Percentiles rank a stretch among this genome's conserved stretches.
phyloP scores from a whole-genome alignment of 2,329 filamentous ascomycete species.

The Ceratocystis destructans region DNA sequence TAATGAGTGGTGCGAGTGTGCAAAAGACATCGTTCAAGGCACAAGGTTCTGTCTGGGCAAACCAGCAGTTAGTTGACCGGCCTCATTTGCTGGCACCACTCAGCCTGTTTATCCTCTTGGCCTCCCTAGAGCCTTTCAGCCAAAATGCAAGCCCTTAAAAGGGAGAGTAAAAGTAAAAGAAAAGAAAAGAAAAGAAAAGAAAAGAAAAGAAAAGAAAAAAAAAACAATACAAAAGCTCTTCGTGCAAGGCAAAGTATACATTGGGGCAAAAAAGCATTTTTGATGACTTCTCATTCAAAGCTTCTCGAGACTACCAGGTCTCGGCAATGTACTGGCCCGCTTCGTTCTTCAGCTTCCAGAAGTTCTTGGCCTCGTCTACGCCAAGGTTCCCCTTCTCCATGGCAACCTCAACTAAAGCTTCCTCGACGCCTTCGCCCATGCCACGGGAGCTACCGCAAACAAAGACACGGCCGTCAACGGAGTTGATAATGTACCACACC shows the following conservation, averaged over 20 bases:
- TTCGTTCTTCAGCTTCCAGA: slow-evolving; percentile 85
- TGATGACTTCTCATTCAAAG: neutral
- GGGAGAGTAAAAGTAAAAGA: neutral
- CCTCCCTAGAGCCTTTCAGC: neutral
- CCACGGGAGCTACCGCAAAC: slow-evolving; percentile 91
- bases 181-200: too few species aligned
- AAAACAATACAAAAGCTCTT: neutral
- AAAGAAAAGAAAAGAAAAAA: too few species aligned
- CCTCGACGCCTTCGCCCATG: slow-evolving; percentile 94
- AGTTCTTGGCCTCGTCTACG: slow-evolving; percentile 65
- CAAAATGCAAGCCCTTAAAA: neutral
- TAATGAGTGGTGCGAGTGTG: neutral
- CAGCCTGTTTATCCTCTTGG: neutral
- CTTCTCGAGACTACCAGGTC: slow-evolving; percentile 39
- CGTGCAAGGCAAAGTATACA: neutral
- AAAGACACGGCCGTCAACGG: slow-evolving; percentile 88
- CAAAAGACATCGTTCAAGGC: neutral
- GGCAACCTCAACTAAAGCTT: slow-evolving; percentile 74
- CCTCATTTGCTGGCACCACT: neutral
- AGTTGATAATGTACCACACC: slow-evolving; percentile 97
- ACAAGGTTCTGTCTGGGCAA: neutral
- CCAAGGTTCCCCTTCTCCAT: slow-evolving; percentile 86
- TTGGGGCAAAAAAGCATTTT: neutral
- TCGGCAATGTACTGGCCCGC: slow-evolving; percentile 91
- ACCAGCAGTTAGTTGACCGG: neutral